Percentiles rank a stretch among this genome's conserved stretches.
phyloP scores from a whole-genome alignment of 192 early-diverging fungal genomes.

The Dispira simplex region DNA sequence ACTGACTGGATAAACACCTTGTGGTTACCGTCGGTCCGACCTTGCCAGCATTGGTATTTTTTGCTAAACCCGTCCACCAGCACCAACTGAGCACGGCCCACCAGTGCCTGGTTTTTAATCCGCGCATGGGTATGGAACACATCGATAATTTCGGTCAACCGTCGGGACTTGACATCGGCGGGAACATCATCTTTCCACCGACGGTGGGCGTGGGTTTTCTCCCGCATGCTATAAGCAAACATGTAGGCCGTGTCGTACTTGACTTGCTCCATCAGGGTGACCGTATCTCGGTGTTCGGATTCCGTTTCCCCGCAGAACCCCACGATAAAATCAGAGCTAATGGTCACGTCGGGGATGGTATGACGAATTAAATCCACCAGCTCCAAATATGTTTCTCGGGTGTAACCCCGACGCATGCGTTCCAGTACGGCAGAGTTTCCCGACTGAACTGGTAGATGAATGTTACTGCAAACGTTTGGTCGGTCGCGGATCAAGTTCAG shows the following conservation, averaged over 20 bases:
- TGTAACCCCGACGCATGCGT: conserved; percentile 62
- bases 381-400: conserved; percentile 49
- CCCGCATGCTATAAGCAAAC: conserved; percentile 68
- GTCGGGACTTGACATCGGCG: conserved; percentile 36
- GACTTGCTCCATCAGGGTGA: conserved; percentile 44
- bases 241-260: conserved; percentile 62
- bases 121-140: conserved; percentile 42
- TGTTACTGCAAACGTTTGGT: conserved; percentile 52
- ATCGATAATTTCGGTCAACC: conserved; percentile 48
- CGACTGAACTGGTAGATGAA: conserved; percentile 60
- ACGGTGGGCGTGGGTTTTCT: conserved; percentile 58
- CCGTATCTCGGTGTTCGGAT: conserved; percentile 48
- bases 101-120: conserved; percentile 28
- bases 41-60: conserved; percentile 28
- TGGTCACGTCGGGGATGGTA: conserved; percentile 50
- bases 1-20: conserved; percentile 41
- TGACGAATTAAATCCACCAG: conserved; percentile 46
- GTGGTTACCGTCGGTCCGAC: conserved; percentile 49
- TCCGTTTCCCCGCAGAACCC: conserved; percentile 72
- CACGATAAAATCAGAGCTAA: conserved; percentile 61
- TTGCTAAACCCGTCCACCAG: conserved; percentile 33
- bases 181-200: conserved; percentile 48
- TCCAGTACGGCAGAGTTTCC: conserved; percentile 45
- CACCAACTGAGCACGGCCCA: conserved; percentile 32
- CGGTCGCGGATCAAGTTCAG: conserved; percentile 47